phyloP scores from a whole-genome alignment of 352 stramenopile species.

The Aphanomyces astaci region DNA sequence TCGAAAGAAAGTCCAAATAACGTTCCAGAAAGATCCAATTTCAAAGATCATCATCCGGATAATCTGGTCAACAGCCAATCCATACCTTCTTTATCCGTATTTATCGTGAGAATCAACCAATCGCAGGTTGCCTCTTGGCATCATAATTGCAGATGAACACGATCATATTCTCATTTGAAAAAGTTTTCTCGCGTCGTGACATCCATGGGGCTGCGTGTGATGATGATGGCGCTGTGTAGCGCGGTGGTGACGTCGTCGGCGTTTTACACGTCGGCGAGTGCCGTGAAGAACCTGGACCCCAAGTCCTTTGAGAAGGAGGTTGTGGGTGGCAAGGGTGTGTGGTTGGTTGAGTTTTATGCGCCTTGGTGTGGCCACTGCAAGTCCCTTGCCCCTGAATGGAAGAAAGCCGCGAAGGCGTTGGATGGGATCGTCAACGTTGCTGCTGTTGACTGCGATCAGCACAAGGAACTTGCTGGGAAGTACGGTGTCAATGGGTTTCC shows the following conservation, averaged over 20 bases:
- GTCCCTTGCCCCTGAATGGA: slow-evolving; percentile 87
- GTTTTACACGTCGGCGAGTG: slow-evolving; percentile 59
- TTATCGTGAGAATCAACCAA: slow-evolving; percentile 2
- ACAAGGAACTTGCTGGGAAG: slow-evolving; percentile 75
- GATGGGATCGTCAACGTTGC: slow-evolving; percentile 86
- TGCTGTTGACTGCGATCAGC: slow-evolving; percentile 74
- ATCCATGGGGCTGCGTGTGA: slow-evolving; percentile 24
- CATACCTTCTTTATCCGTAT: not conserved
- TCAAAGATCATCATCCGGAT: not conserved
- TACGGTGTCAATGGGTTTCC: slow-evolving; percentile 89
- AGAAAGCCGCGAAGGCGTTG: slow-evolving; percentile 83
- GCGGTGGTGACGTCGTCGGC: slow-evolving; percentile 31
- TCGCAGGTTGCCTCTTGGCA: slow-evolving; percentile 18
- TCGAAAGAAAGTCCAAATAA: not conserved
- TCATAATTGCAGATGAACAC: not conserved
- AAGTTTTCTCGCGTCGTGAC: not conserved
- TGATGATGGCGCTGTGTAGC: slow-evolving; percentile 29
- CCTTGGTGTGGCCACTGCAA: slow-evolving; percentile 95
- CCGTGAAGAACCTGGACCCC: slow-evolving; percentile 62
- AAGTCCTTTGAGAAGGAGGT: slow-evolving; percentile 62
- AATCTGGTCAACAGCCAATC: not conserved
- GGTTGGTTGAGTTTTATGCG: slow-evolving; percentile 94
- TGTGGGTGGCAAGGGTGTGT: slow-evolving; percentile 69
- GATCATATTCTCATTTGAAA: not conserved
- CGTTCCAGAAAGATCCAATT: not conserved